Base-by-base conservation (phyloP, 116 monocot species). In the Trichopus zeylanicus region DNA sequence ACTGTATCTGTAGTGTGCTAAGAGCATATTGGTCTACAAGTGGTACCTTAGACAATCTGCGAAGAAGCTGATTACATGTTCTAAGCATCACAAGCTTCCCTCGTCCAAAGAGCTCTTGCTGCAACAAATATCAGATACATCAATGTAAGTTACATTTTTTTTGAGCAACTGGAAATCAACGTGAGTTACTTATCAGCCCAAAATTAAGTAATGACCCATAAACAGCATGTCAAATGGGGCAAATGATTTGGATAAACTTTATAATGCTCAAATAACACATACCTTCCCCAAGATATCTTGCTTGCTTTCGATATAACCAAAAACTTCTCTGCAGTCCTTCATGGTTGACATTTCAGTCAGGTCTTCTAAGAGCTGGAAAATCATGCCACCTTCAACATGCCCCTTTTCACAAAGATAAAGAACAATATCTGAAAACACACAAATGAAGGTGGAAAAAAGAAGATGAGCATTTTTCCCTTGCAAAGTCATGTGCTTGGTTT, bases 291-390 rank as follows among this genome's bases (percentile, higher is more conserved):
- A 73, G 51, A 87, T 76, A 71, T 97, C 87, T 80, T 91, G 91
- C 71, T 91, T 91, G 71, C 87, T 73, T 63, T 97, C 97, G n/a
- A 97, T 97, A 59, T 87, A 97, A 61, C 79, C 97, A 75, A 97
- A 97, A 60, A 91, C 76, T 68, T 97, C 87, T 79, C 87, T 86
- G 80, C 97, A 97, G 49, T 97, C 91, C 60, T 91, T 91, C 75
- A 97, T 91, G 63, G 97, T 91, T 53, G 91, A 97, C 91, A 97
- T 87, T 81, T 97, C 97, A 24, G 87, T 97, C 70, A 97, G 69
- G 65, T 97, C 97, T 77, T 97, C 97, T 59, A 97, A 67, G 46
- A 97, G 75, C 69, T 97, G 97, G 66, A 97, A 97, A 67, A 97
- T 87, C 97, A 97, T 91, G 31, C 97, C 97, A 60, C 91, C 97